Percentiles rank a stretch among this genome's conserved stretches.
Evolutionary conservation across 306 rosid species (phyloP).

Genomic region (Albizia julibrissin): DNA sequence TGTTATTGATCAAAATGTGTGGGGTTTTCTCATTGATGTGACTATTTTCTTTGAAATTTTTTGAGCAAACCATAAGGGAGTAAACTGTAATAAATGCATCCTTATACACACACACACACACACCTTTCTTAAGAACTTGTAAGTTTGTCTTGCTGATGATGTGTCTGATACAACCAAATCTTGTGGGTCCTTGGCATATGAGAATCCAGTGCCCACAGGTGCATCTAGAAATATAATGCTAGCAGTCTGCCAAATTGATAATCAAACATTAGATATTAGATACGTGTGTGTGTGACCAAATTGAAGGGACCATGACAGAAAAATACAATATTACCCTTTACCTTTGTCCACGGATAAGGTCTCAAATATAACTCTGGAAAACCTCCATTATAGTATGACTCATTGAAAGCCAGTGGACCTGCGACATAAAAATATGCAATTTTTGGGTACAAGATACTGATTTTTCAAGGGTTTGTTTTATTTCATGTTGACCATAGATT

Average conservation of each 20-base stretch:
- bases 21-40: too few species aligned
- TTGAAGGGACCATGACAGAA: too few species aligned
- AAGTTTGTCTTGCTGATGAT: background rate
- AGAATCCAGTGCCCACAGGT: background rate
- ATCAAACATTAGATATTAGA: background rate
- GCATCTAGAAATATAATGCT: conserved; percentile 6
- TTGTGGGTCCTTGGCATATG: background rate
- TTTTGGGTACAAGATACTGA: background rate
- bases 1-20: too few species aligned
- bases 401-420: conserved; percentile 9
- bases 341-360: background rate
- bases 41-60: background rate
- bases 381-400: background rate
- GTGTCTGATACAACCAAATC: background rate
- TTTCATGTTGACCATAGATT: background rate
- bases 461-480: background rate
- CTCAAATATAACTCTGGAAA: background rate
- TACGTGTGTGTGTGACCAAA: too few species aligned
- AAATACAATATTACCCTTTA: background rate
- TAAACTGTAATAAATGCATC: background rate
- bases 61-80: background rate
- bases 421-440: too few species aligned
- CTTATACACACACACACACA: background rate
- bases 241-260: background rate
- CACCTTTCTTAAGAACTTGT: background rate